These are phyloP conservation scores for Cylindrotheca fusiformis DNA, from an alignment of 108 stramenopile species.

Conservation along the genomic window DNA sequence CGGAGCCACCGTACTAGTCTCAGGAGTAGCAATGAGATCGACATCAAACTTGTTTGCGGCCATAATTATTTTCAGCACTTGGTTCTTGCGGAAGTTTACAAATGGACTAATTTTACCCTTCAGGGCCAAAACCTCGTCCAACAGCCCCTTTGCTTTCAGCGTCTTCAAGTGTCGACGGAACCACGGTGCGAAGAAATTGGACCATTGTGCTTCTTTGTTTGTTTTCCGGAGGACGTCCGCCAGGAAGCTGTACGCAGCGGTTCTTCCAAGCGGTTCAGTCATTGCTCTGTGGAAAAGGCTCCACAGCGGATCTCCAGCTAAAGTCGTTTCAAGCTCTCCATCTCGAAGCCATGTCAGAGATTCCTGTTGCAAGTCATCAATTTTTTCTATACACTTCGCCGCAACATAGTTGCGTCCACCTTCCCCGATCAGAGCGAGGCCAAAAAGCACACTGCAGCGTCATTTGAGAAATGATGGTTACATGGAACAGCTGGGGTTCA, in stretches of 20 bases:
- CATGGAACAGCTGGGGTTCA: too few species aligned
- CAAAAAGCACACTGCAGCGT: slow-evolving; percentile 40
- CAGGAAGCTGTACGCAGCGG: slow-evolving; percentile 49
- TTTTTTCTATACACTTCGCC: slow-evolving; percentile 50
- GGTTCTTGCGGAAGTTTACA: slow-evolving; percentile 32
- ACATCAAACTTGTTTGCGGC: slow-evolving; percentile 26
- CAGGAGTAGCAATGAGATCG: slow-evolving; percentile 2
- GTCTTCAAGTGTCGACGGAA: slow-evolving; percentile 23
- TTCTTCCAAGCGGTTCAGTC: slow-evolving; percentile 43
- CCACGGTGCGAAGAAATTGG: slow-evolving; percentile 16
- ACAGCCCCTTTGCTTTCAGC: slow-evolving; percentile 14
- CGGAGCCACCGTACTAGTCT: not conserved
- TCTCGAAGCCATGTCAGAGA: slow-evolving; percentile 16
- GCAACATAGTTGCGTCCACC: slow-evolving; percentile 69
- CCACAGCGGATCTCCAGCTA: slow-evolving; percentile 38
- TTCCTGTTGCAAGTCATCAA: slow-evolving; percentile 41
- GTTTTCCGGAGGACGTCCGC: slow-evolving; percentile 53
- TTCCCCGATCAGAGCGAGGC: slow-evolving; percentile 55
- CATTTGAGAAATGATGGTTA: too few species aligned
- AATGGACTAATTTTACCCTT: slow-evolving; percentile 12
- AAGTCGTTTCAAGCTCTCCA: slow-evolving; percentile 15
- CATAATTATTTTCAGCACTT: slow-evolving; percentile 25
- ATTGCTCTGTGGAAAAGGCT: slow-evolving; percentile 42
- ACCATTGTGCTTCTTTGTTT: slow-evolving; percentile 39
- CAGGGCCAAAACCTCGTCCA: slow-evolving; percentile 16